A percentile compares a stretch with the other conserved stretches of the same genome.
phyloP scores from a whole-genome alignment of 2,329 filamentous ascomycete genomes.

The Talaromyces rugulosus region DNA sequence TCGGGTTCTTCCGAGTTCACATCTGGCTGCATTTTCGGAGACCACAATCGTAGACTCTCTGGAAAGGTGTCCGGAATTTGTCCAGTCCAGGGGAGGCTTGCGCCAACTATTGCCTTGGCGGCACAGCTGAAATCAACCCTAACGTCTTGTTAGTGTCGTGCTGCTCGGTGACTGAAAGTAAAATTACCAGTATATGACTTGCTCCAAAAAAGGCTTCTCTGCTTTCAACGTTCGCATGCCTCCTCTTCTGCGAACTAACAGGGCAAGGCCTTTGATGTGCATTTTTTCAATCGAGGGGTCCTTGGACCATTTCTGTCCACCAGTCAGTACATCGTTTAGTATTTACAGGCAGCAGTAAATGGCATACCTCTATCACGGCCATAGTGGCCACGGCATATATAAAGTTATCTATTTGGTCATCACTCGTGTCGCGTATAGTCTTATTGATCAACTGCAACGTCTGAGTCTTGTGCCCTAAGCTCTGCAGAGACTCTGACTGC shows the following conservation, averaged over 20 bases:
- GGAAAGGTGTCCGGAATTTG: slow-evolving; percentile 20
- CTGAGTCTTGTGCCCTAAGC: slow-evolving; percentile 31
- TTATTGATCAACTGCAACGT: slow-evolving; percentile 27
- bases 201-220: slow-evolving; percentile 25
- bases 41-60: slow-evolving; percentile 20
- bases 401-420: slow-evolving; percentile 23
- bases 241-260: slow-evolving; percentile 25
- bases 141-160: neutral
- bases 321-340: slow-evolving; percentile 10
- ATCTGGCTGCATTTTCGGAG: slow-evolving; percentile 19
- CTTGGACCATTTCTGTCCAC: slow-evolving; percentile 31
- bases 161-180: neutral
- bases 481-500: slow-evolving; percentile 26
- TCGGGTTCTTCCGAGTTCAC: slow-evolving; percentile 17
- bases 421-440: slow-evolving; percentile 21
- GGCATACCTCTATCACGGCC: slow-evolving; percentile 29
- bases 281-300: slow-evolving; percentile 26
- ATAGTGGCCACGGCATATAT: slow-evolving; percentile 30
- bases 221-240: slow-evolving; percentile 26
- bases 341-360: neutral
- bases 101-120: slow-evolving; percentile 25
- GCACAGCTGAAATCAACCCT: slow-evolving; percentile 32
- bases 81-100: slow-evolving; percentile 28
- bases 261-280: slow-evolving; percentile 25
- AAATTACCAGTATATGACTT: slow-evolving; percentile 28